Percentiles rank a stretch among this genome's conserved stretches.
These are phyloP conservation scores for Daldinia vernicosa DNA, from an alignment of 495 filamentous ascomycete species.

Conservation along the genomic window DNA sequence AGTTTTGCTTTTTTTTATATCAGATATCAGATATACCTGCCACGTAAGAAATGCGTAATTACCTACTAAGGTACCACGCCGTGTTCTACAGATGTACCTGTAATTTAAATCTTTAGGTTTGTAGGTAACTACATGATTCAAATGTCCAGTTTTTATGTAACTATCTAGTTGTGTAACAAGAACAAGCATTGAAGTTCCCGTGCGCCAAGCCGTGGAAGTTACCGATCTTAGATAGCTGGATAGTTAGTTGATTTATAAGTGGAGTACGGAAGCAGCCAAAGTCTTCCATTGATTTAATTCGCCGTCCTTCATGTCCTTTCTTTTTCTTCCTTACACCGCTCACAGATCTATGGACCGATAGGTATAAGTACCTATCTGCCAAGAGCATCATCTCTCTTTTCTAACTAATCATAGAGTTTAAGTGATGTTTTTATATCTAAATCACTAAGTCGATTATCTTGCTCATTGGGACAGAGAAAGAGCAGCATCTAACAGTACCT, in stretches of 20 bases:
- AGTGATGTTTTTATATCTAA: background rate
- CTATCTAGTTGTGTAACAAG: background rate
- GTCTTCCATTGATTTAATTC: background rate
- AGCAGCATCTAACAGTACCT: background rate
- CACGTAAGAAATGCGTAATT: too few relatives aligned
- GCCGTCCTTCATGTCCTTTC: background rate
- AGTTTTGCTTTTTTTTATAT: too few relatives aligned
- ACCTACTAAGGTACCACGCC: too few relatives aligned
- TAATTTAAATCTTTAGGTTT: too few relatives aligned
- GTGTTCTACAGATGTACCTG: too few relatives aligned
- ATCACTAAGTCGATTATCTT: background rate
- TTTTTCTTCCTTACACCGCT: background rate
- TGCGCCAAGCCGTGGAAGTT: background rate
- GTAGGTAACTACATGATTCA: background rate
- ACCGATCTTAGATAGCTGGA: background rate
- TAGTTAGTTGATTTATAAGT: constrained; percentile 1
- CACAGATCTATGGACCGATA: background rate
- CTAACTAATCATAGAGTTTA: background rate
- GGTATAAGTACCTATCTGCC: background rate
- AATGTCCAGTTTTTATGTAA: background rate
- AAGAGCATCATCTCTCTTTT: background rate
- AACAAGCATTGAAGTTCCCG: background rate
- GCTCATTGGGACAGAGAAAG: background rate
- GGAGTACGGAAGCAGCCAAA: background rate
- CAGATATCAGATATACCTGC: background rate